Conservation (phyloP, 176 grass and related monocot genomes). For the Luzula sylvatica region DNA sequence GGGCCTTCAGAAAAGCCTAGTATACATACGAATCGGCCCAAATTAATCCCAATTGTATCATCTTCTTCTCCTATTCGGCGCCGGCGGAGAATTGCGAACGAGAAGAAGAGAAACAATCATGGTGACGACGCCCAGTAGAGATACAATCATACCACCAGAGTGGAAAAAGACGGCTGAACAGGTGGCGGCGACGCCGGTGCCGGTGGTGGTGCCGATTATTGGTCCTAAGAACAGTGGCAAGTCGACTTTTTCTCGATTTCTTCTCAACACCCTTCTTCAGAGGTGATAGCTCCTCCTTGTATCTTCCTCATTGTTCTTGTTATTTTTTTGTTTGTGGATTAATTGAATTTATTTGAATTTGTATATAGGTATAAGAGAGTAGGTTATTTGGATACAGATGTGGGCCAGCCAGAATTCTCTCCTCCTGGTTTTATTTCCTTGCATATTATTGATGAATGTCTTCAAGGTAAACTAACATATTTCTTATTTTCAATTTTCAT, state of each 20-base stretch:
- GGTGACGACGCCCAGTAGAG: not conserved
- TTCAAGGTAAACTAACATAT: constrained; percentile 17
- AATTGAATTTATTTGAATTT: not conserved
- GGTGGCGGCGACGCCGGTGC: constrained; percentile 5
- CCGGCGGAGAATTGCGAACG: too few species aligned
- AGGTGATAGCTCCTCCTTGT: constrained; percentile 40
- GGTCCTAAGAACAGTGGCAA: constrained; percentile 94
- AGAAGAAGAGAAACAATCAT: too few species aligned
- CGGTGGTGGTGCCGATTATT: constrained; percentile 52
- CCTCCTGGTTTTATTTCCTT: constrained; percentile 69
- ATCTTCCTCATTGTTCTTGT: too few species aligned
- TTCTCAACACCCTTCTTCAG: constrained; percentile 64
- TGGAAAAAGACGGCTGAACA: constrained; percentile 25
- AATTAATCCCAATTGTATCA: too few species aligned
- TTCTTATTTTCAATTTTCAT: not conserved
- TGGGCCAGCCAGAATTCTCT: constrained; percentile 79
- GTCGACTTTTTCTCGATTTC: constrained; percentile 81
- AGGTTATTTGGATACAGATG: constrained; percentile 73
- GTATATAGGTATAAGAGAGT: constrained; percentile 40
- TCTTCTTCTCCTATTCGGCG: too few species aligned
- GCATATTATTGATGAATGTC: constrained; percentile 39
- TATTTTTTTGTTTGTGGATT: not conserved
- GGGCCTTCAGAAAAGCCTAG: too few species aligned
- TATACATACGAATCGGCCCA: too few species aligned
- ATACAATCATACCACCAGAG: constrained; percentile 32